phyloP scores from a whole-genome alignment of 2,329 filamentous ascomycete genomes.

The Colletotrichum tamarilloi region DNA sequence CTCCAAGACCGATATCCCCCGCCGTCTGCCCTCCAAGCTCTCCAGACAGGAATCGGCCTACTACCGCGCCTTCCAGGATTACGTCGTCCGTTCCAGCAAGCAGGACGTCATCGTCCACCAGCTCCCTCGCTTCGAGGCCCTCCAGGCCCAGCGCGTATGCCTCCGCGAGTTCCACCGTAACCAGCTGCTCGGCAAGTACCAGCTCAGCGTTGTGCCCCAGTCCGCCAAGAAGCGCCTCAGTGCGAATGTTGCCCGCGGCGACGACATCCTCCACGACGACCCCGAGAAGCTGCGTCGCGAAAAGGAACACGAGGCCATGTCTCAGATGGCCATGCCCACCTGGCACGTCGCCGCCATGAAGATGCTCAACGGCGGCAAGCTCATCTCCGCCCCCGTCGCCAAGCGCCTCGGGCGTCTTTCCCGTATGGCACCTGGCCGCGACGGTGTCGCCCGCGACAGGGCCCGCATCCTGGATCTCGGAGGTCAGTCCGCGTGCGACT shows the following conservation, averaged over 20 bases:
- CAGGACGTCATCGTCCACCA: constrained; percentile 87
- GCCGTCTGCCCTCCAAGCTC: constrained; percentile 64
- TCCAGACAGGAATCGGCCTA: constrained; percentile 79
- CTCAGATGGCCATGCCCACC: constrained; percentile 72
- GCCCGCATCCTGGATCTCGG: constrained; percentile 86
- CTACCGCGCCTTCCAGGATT: constrained; percentile 86
- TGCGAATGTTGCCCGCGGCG: constrained; percentile 79
- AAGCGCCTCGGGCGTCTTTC: constrained; percentile 70
- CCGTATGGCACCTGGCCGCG: constrained; percentile 55
- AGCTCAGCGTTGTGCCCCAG: constrained; percentile 76
- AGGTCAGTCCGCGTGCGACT: constrained; percentile 86
- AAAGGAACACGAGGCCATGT: constrained; percentile 83
- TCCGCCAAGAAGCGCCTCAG: constrained; percentile 78
- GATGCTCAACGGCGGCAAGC: constrained; percentile 71
- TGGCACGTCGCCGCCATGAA: constrained; percentile 73
- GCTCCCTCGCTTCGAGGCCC: constrained; percentile 85
- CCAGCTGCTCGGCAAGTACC: constrained; percentile 86
- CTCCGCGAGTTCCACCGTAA: constrained; percentile 79
- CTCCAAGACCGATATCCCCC: constrained; percentile 57
- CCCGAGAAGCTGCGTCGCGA: constrained; percentile 73
- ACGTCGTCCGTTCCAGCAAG: constrained; percentile 72
- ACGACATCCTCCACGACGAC: constrained; percentile 72
- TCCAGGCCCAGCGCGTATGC: constrained; percentile 85
- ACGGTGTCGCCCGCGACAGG: constrained; percentile 61
- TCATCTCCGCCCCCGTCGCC: constrained; percentile 72